Evolutionary conservation across 768 basidiomycete species (phyloP), one percentile per base, ranked within the genome.

Genomic region (Kwoniella dendrophila): DNA sequence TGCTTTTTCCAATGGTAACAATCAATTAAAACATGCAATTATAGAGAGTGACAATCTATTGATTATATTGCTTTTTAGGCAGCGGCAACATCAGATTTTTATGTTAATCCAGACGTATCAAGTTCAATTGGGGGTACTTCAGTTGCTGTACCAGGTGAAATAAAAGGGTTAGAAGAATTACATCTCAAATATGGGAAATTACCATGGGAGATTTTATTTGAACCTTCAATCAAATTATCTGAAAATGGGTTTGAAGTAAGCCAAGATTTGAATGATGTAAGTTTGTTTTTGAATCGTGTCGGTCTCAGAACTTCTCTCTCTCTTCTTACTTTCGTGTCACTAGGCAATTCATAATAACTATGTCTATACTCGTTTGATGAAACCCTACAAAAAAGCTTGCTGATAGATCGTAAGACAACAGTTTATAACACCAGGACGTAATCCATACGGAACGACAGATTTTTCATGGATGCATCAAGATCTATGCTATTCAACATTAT

Each of bases 91-190:
- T 69, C 62, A 44, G 61, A 70, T 22, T 66, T 71, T 34, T 72
- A 73, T 52, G 54, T 59, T 27, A 43, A 68, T 20, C 56, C 60
- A 30, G 50, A 51, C 1, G 64, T 69, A 7, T 70, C 71, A 14
- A 69, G 69, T 7, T 50, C 64, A 1, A 84, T 82, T 62, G 93
- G 95, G 4, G 93, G 95, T 2, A 80, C 94, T 45, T 78, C 91
- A 3, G 86, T 94, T 11, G 93, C 85, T 36, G 88, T 96, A 0
- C 95, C 95, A 0, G 90, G 93, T 8, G 91, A 97, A 80, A 77
- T 97, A 40, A 84, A 87, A 26, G 95, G 94, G 4, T 83, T 98
- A 20, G 86, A 87, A 76, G 90, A 88, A 74, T 88, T 90, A 0
- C 88, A 94, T 79, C 80, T 81, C 30, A 83, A 86, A 16, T 94